Percentiles rank a stretch among this genome's conserved stretches.
Evolutionary conservation across 345 rosid genomes (phyloP).

Genomic region (Eucalyptus victrix): DNA sequence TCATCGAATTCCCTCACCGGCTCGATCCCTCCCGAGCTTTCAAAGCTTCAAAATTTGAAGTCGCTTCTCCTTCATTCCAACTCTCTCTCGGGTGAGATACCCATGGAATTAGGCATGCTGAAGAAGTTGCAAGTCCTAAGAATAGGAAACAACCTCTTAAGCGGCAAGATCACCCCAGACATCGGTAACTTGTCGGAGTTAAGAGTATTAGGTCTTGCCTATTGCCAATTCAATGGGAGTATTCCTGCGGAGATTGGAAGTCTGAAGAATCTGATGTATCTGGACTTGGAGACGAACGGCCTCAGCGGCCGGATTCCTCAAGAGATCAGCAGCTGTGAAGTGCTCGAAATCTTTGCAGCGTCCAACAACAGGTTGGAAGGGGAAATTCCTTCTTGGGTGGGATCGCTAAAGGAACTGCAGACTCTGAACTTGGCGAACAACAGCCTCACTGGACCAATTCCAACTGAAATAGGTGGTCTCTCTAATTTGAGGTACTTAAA

Average conservation of each 20-base stretch:
- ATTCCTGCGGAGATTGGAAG: slow-evolving; percentile 73
- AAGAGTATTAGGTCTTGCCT: slow-evolving; percentile 43
- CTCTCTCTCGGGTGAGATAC: slow-evolving; percentile 56
- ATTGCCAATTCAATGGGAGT: slow-evolving; percentile 54
- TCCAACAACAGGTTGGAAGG: slow-evolving; percentile 67
- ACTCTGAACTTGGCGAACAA: slow-evolving; percentile 62
- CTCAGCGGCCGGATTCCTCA: slow-evolving; percentile 55
- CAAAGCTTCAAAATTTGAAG: slow-evolving; percentile 54
- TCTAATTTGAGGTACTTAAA: slow-evolving; percentile 41
- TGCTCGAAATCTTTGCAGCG: slow-evolving; percentile 36
- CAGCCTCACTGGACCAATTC: slow-evolving; percentile 57
- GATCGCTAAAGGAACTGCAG: slow-evolving; percentile 38
- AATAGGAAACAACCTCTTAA: slow-evolving; percentile 52
- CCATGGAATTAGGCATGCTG: slow-evolving; percentile 45
- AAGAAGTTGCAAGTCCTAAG: slow-evolving; percentile 48
- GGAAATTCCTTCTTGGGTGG: slow-evolving; percentile 37
- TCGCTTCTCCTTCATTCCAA: slow-evolving; percentile 51
- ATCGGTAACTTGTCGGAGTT: slow-evolving; percentile 55
- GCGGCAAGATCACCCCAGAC: slow-evolving; percentile 38
- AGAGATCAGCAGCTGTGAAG: slow-evolving; percentile 30
- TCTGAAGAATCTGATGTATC: slow-evolving; percentile 29
- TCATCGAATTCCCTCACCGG: slow-evolving; percentile 51
- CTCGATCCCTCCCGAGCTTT: slow-evolving; percentile 45
- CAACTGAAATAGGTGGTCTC: slow-evolving; percentile 45
- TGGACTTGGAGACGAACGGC: slow-evolving; percentile 47